Evolutionary conservation across 257 asterid species (phyloP), one percentile per base, ranked within the genome.

Genomic region (Capsicum baccatum): DNA sequence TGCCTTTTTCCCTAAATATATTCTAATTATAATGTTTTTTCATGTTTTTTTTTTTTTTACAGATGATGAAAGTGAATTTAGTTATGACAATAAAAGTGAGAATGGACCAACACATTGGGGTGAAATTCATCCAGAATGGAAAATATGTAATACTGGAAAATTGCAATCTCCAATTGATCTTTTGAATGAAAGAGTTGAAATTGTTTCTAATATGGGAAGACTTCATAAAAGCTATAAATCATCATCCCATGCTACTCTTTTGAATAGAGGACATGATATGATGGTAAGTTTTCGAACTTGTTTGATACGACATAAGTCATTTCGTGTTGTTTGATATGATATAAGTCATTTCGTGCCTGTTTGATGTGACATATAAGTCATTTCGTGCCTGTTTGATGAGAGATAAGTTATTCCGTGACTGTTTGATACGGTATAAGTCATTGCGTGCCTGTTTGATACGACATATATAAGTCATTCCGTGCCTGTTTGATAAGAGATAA

Each of bases 81-180:
- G 97, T 83, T 95, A 95, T 54, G 84, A 85, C 0, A 84, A 57
- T 44, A 68, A 83, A 0, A 93, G 94, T 60, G 88, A 83, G 12
- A 87, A n/a, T 6, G 98, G 98, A 62, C 98, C 98, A 1, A 50
- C 83, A 1, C 83, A 88, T 50, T 95, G 99, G 99, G 97, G 99
- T 3, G 47, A 88, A 67, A 89, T 95, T 81, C 91, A 57, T 10
- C 89, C 94, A 21, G 95, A 91, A 68, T 95, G 99, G 99, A 82
- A 80, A 4, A 79, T 64, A 9, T 95, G 98, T 39, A 90, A 82
- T n/a, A 8, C 86, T 2, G 97, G 98, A 37, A 33, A 39, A 37
- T 82, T 90, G 93, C 99, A 95, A 74, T 93, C 99, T 54, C 99
- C 97, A 1, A 91, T 94, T 35, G 97, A 94, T 90, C 68, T 95